Evolutionary conservation across 2,329 filamentous ascomycete species (phyloP).

Genomic region (Ophiocordyceps camponoti-saundersi): DNA sequence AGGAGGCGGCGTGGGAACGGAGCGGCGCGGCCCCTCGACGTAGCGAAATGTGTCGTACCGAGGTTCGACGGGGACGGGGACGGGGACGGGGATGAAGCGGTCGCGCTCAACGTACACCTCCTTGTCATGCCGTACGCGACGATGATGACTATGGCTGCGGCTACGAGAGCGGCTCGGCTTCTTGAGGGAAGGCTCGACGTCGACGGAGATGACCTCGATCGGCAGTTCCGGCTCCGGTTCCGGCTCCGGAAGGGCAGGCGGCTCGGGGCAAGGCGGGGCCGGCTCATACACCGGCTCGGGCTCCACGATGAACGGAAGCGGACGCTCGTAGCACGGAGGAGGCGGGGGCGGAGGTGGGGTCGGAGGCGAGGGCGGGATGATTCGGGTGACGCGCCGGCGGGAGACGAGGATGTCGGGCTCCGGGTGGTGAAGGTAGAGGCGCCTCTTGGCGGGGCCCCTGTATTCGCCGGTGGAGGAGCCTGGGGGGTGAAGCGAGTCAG

Average conservation of each 20-base stretch:
- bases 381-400: conserved; percentile 18
- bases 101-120: conserved; percentile 38
- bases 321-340: conserved; percentile 2
- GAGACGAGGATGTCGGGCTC: conserved; percentile 19
- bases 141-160: conserved; percentile 13
- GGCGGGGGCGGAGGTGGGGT: conserved; percentile 3
- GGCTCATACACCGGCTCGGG: conserved; percentile 1
- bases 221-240: conserved; percentile 10
- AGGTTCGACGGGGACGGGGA: conserved; percentile 21
- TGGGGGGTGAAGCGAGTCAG: conserved; percentile 8
- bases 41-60: conserved; percentile 34
- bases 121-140: conserved; percentile 15
- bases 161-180: conserved; percentile 8
- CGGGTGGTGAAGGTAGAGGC: conserved; percentile 23
- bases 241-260: conserved; percentile 6
- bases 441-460: conserved; percentile 16
- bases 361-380: conserved; percentile 17
- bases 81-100: conserved; percentile 24
- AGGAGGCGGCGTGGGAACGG: conserved; percentile 9
- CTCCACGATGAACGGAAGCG: conserved; percentile 5
- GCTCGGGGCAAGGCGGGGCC: conserved; percentile 1
- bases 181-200: conserved; percentile 13
- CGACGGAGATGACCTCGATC: conserved; percentile 22
- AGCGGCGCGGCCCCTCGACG: conserved; percentile 28
- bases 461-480: conserved; percentile 11